A percentile compares a stretch with the other conserved stretches of the same genome.
Conservation (phyloP, 1,284 basidiomycete species). For the Boletellus dicymbophilus region DNA sequence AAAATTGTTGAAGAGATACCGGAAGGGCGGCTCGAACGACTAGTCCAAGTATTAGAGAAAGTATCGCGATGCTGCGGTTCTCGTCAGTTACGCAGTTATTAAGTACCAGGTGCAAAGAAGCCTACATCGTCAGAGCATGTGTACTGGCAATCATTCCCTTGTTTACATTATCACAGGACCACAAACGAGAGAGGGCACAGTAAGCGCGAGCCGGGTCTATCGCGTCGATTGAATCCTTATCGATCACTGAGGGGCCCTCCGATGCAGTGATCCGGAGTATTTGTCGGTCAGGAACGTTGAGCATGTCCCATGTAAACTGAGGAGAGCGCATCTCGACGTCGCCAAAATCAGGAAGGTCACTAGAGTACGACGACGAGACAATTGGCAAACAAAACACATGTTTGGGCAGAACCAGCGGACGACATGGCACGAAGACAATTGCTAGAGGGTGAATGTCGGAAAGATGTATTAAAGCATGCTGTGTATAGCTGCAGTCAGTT, state of each 20-base stretch:
- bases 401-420: slow-evolving; percentile 42
- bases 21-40: slow-evolving; percentile 56
- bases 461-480: slow-evolving; percentile 42
- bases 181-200: slow-evolving; percentile 48
- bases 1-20: slow-evolving; percentile 35
- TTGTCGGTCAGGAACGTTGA: slow-evolving; percentile 45
- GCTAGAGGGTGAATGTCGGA: slow-evolving; percentile 57
- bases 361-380: slow-evolving; percentile 35
- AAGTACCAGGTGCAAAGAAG: slow-evolving; percentile 10
- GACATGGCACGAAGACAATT: slow-evolving; percentile 61
- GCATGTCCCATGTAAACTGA: slow-evolving; percentile 49
- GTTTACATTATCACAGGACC: slow-evolving; percentile 38
- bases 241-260: slow-evolving; percentile 42
- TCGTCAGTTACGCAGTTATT: slow-evolving; percentile 12
- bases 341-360: slow-evolving; percentile 33
- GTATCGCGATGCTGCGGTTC: slow-evolving; percentile 54
- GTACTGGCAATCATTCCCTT: slow-evolving; percentile 44
- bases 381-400: slow-evolving; percentile 66
- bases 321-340: slow-evolving; percentile 37
- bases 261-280: slow-evolving; percentile 39
- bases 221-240: slow-evolving; percentile 44
- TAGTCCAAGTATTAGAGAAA: slow-evolving; percentile 69
- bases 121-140: slow-evolving; percentile 66
- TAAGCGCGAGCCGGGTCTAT: slow-evolving; percentile 45
- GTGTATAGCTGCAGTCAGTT: slow-evolving; percentile 44